These are phyloP conservation scores for Quercus engelmannii DNA, from an alignment of 306 rosid genomes.

Conservation along the genomic window DNA sequence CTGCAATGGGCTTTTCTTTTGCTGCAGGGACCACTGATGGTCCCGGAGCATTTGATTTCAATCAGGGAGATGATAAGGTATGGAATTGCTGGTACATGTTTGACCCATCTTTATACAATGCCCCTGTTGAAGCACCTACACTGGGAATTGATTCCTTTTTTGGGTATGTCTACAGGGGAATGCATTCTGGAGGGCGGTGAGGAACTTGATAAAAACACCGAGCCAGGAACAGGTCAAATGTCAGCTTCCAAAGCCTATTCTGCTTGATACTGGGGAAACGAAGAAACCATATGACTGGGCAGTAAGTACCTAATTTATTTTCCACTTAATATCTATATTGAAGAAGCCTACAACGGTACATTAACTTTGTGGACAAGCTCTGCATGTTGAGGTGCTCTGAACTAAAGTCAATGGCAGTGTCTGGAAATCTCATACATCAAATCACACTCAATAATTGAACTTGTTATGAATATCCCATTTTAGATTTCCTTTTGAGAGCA, in stretches of 20 bases:
- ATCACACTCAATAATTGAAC: neutral
- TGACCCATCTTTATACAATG: neutral
- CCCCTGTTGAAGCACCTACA: neutral
- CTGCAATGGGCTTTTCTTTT: slow-evolving; percentile 94
- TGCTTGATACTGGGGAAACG: slow-evolving; percentile 95
- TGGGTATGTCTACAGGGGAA: slow-evolving; percentile 51
- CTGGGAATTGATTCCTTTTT: neutral
- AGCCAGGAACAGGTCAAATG: slow-evolving; percentile 66
- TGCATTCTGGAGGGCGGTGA: slow-evolving; percentile 76
- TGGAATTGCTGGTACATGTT: neutral
- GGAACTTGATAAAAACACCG: slow-evolving; percentile 61
- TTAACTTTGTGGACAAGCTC: neutral
- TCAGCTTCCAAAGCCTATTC: slow-evolving; percentile 84
- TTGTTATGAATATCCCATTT: neutral
- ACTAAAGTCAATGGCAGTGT: neutral
- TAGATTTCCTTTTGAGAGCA: neutral
- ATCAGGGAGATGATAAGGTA: slow-evolving; percentile 64
- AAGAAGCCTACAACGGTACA: neutral
- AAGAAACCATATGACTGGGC: slow-evolving; percentile 90
- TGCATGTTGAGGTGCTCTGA: neutral
- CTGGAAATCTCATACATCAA: neutral
- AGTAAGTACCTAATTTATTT: slow-evolving; percentile 44
- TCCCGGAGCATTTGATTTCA: slow-evolving; percentile 91
- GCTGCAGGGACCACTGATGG: slow-evolving; percentile 98
- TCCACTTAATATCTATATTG: neutral